A percentile compares a stretch with the other conserved stretches of the same genome.
phyloP scores from a whole-genome alignment of 192 early-diverging fungal genomes.

The Backusella parvicylindrica region DNA sequence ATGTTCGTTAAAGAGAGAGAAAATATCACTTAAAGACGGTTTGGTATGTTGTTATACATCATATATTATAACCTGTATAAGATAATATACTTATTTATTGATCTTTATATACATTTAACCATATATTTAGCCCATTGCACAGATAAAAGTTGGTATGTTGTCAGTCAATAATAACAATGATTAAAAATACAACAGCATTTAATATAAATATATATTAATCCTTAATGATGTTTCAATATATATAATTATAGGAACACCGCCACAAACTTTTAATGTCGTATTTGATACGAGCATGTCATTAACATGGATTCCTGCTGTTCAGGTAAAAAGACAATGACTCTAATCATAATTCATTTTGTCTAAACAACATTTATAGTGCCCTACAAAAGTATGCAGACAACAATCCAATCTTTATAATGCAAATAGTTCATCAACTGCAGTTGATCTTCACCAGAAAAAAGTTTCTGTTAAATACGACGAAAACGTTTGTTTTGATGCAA shows the following conservation, averaged over 20 bases:
- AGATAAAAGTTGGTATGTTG: slow-evolving; percentile 22
- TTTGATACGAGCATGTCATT: slow-evolving; percentile 30
- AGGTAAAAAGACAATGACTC: not conserved
- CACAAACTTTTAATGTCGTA: slow-evolving; percentile 25
- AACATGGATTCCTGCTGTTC: slow-evolving; percentile 25
- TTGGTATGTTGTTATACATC: slow-evolving; percentile 10
- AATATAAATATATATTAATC: not conserved
- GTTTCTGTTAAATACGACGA: slow-evolving; percentile 22
- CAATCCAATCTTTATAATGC: slow-evolving; percentile 15
- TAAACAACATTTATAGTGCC: slow-evolving; percentile 15
- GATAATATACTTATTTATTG: not conserved
- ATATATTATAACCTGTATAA: not conserved
- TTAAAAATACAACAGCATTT: not conserved
- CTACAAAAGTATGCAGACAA: slow-evolving; percentile 9
- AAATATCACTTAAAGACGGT: slow-evolving; percentile 22
- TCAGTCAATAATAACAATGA: not conserved
- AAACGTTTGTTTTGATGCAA: slow-evolving; percentile 20
- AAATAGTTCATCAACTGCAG: slow-evolving; percentile 16
- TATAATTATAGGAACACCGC: slow-evolving; percentile 20
- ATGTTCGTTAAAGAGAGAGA: slow-evolving; percentile 13
- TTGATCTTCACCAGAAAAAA: slow-evolving; percentile 20
- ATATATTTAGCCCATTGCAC: slow-evolving; percentile 11
- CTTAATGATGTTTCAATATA: not conserved
- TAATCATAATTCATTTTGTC: not conserved
- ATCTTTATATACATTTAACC: not conserved